These are phyloP conservation scores for Xanthoconium purpureum DNA, from an alignment of 768 basidiomycete genomes.

Conservation along the genomic window DNA sequence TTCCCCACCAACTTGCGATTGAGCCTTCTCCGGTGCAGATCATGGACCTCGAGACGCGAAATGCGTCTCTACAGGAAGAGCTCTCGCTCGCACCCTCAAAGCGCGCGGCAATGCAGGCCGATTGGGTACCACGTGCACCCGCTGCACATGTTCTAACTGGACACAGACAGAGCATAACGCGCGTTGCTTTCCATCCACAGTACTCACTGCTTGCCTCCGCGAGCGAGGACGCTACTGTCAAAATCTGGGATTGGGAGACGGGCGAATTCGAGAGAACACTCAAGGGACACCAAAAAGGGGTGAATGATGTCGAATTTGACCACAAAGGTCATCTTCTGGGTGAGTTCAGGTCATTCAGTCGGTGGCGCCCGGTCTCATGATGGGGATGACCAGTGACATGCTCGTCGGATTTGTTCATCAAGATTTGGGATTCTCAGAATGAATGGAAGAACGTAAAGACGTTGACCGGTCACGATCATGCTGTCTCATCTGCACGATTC, in stretches of 20 bases:
- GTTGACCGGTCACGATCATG: conserved; percentile 86
- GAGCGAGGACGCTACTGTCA: conserved; percentile 85
- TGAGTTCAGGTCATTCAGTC: conserved; percentile 31
- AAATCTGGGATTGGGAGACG: conserved; percentile 97
- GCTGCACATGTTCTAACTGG: conserved; percentile 75
- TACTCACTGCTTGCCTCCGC: conserved; percentile 82
- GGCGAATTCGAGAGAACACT: conserved; percentile 90
- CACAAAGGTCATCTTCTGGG: conserved; percentile 80
- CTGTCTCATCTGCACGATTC: conserved; percentile 83
- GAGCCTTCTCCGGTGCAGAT: conserved; percentile 51
- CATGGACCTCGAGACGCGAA: conserved; percentile 89
- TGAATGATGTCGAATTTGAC: conserved; percentile 87
- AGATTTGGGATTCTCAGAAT: conserved; percentile 87
- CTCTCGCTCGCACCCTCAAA: conserved; percentile 47
- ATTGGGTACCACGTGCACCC: conserved; percentile 88
- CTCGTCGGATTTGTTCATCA: conserved; percentile 87
- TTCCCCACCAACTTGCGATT: conserved; percentile 4
- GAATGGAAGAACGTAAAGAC: conserved; percentile 90
- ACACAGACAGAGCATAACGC: conserved; percentile 73
- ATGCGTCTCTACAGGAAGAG: conserved; percentile 76
- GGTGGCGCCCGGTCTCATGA: background rate
- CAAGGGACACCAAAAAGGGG: conserved; percentile 88
- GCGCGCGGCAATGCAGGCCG: conserved; percentile 61
- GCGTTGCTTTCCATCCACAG: conserved; percentile 82
- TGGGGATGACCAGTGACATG: conserved; percentile 41